phyloP scores from a whole-genome alignment of 2,329 filamentous ascomycete species.

The Botryotinia narcissicola region DNA sequence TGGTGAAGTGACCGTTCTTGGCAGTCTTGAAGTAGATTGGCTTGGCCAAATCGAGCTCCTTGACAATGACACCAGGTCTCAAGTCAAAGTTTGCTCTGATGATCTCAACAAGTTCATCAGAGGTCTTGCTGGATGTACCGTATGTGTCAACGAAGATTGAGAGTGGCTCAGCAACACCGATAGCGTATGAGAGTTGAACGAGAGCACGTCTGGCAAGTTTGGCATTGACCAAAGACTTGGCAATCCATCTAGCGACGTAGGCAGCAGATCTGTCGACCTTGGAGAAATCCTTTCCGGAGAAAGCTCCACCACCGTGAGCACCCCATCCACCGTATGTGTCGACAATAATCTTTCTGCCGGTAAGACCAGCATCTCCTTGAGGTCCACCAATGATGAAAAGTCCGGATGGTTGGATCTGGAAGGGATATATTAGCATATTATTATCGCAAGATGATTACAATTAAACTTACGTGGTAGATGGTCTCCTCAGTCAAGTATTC shows the following conservation, averaged over 20 bases:
- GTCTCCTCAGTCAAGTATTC: conserved; percentile 91
- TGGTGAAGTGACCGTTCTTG: conserved; percentile 99
- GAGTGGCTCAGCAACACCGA: conserved; percentile 95
- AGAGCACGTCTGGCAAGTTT: conserved; percentile 88
- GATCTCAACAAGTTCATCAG: conserved; percentile 92
- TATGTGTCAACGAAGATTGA: conserved; percentile 98
- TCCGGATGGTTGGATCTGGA: conserved; percentile 88
- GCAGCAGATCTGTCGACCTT: conserved; percentile 99
- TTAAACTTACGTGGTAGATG: conserved; percentile 80
- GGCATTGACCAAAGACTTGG: conserved; percentile 92
- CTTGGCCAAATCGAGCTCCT: conserved; percentile 90
- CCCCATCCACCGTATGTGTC: conserved; percentile 99
- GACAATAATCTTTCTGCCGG: conserved; percentile 96
- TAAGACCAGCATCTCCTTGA: conserved; percentile 97
- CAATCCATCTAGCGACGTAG: conserved; percentile 97
- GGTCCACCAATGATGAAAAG: conserved; percentile 99
- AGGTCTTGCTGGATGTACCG: conserved; percentile 85
- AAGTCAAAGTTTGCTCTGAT: conserved; percentile 97
- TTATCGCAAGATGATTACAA: background rate
- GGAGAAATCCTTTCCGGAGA: conserved; percentile 99
- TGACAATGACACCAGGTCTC: conserved; percentile 96
- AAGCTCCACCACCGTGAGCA: conserved; percentile 99
- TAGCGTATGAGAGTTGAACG: conserved; percentile 98
- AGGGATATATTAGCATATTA: conserved; percentile 25
- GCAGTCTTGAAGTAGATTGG: conserved; percentile 98